Percentiles rank a stretch among this genome's conserved stretches.
Evolutionary conservation across 352 stramenopile species (phyloP).

Genomic region (Phytophthora tentaculata): DNA sequence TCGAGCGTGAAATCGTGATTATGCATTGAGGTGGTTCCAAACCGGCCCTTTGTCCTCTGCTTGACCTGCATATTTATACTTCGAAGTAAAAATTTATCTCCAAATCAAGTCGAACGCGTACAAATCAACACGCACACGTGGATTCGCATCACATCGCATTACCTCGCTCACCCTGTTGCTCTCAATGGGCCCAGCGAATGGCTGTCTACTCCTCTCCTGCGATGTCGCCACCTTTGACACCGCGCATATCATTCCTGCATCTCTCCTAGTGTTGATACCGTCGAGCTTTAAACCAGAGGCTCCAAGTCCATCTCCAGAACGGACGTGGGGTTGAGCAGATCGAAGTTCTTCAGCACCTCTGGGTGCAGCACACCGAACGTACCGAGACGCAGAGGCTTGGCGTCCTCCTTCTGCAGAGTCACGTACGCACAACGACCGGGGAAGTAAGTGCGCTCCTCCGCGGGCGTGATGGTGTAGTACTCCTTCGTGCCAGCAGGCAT

Average conservation of each 20-base stretch:
- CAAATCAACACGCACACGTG: conserved; percentile 34
- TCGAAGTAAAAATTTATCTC: conserved; percentile 5
- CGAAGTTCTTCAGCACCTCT: conserved; percentile 97
- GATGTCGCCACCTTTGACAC: conserved; percentile 8
- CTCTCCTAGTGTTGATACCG: conserved; percentile 22
- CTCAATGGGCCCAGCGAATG: conserved; percentile 14
- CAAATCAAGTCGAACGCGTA: conserved; percentile 9
- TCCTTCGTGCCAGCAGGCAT: conserved; percentile 67
- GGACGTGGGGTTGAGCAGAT: conserved; percentile 96
- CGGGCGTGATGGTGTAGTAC: conserved; percentile 80
- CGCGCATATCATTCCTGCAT: conserved; percentile 15
- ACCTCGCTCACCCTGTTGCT: conserved; percentile 18
- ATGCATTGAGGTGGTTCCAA: no score
- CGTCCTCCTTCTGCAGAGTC: conserved; percentile 86
- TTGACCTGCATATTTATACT: conserved; percentile 18
- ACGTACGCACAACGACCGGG: conserved; percentile 96
- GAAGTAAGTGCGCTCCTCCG: conserved; percentile 93
- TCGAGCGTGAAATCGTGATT: no score
- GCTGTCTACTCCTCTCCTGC: conserved; percentile 28
- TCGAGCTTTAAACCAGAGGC: conserved; percentile 89
- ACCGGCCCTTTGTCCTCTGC: not conserved
- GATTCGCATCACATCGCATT: conserved; percentile 34
- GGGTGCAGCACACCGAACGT: conserved; percentile 99
- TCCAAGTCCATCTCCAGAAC: conserved; percentile 99
- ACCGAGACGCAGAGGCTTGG: conserved; percentile 83